A percentile compares a stretch with the other conserved stretches of the same genome.
Evolutionary conservation across 2,329 filamentous ascomycete species (phyloP).

Genomic region (Calonectria leucothoes): DNA sequence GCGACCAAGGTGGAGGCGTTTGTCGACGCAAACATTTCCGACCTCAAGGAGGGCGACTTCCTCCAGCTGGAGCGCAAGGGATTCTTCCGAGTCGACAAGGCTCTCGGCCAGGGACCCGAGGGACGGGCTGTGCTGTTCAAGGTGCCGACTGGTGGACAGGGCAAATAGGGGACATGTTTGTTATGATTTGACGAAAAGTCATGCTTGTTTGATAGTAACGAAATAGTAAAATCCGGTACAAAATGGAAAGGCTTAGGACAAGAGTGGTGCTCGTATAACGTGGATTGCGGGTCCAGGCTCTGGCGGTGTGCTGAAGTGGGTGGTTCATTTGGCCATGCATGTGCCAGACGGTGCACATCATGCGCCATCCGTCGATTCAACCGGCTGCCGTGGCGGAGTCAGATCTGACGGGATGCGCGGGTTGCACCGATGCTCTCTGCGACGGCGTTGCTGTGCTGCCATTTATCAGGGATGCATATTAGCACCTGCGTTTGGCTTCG

Average conservation of each 20-base stretch:
- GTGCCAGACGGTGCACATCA: not conserved
- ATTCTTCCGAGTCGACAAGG: constrained; percentile 87
- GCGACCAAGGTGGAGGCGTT: constrained; percentile 79
- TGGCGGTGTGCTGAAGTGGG: not conserved
- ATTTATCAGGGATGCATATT: not conserved
- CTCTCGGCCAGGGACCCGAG: constrained; percentile 60
- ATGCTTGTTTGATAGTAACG: constrained; percentile 34
- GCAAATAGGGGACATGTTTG: not conserved
- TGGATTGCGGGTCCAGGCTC: not conserved
- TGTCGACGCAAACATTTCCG: constrained; percentile 83
- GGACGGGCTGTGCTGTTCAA: constrained; percentile 67
- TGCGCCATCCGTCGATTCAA: not conserved
- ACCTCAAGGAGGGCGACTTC: constrained; percentile 87
- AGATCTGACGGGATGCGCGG: not conserved
- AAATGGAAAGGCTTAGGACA: constrained; percentile 4
- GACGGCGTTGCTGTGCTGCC: not conserved
- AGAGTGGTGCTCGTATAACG: not conserved
- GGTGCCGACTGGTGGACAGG: constrained; percentile 66
- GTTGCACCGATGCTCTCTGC: not conserved
- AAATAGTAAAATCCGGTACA: constrained; percentile 25
- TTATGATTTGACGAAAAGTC: constrained; percentile 30
- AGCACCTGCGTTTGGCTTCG: not conserved
- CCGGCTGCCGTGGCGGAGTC: not conserved
- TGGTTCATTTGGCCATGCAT: not conserved
- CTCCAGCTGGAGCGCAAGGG: constrained; percentile 96